Conservation (phyloP, 2,329 filamentous ascomycete genomes). For the Huntiella abstrusa region DNA sequence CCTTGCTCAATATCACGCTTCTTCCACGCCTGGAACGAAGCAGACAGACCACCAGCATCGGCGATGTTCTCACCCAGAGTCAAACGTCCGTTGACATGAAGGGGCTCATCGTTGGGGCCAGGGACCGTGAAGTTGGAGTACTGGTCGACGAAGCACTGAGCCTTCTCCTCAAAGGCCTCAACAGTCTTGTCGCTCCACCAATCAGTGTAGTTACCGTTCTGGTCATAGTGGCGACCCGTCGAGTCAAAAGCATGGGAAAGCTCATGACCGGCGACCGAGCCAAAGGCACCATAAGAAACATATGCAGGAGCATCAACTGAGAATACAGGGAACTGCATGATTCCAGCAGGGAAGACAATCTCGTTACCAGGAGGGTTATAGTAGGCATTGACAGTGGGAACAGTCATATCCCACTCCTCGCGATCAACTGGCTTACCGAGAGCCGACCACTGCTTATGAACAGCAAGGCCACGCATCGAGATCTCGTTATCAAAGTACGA, state of each 20-base stretch:
- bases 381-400: slow-evolving; percentile 45
- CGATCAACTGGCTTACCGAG: slow-evolving; percentile 41
- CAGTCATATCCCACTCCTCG: slow-evolving; percentile 40
- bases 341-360: slow-evolving; percentile 50
- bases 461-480: slow-evolving; percentile 28
- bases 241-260: slow-evolving; percentile 53
- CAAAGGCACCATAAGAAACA: slow-evolving; percentile 50
- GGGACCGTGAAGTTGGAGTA: slow-evolving; percentile 32
- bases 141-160: slow-evolving; percentile 50
- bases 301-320: slow-evolving; percentile 44
- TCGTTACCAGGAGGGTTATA: slow-evolving; percentile 47
- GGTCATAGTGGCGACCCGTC: slow-evolving; percentile 43
- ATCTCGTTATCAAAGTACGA: slow-evolving; percentile 40
- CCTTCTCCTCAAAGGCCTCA: slow-evolving; percentile 35
- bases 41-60: slow-evolving; percentile 46
- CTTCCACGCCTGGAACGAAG: slow-evolving; percentile 47
- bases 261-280: slow-evolving; percentile 48
- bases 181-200: slow-evolving; percentile 49
- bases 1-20: slow-evolving; percentile 26
- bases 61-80: slow-evolving; percentile 55
- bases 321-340: slow-evolving; percentile 51
- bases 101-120: slow-evolving; percentile 22
- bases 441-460: slow-evolving; percentile 33
- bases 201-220: slow-evolving; percentile 42
- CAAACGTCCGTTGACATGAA: slow-evolving; percentile 42